Conservation (phyloP, 2,329 filamentous ascomycete genomes). For the Monosporascus ibericus region DNA sequence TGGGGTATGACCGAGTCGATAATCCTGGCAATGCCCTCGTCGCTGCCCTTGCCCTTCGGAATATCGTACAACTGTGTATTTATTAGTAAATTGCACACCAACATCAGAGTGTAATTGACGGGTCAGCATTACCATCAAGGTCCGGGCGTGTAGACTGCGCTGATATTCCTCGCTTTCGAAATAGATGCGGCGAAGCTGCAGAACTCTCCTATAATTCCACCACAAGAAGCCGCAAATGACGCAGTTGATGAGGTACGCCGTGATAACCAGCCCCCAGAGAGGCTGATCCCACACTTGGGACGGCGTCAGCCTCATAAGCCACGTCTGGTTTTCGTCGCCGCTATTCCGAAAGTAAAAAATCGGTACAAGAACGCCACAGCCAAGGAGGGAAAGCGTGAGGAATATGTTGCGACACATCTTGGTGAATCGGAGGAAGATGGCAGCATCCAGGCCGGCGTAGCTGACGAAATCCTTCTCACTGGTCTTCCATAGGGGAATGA, state of each 20-base stretch:
- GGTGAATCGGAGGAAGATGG: slow-evolving; percentile 81
- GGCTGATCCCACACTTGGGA: slow-evolving; percentile 43
- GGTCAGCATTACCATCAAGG: slow-evolving; percentile 49
- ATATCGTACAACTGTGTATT: slow-evolving; percentile 73
- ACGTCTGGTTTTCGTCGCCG: slow-evolving; percentile 28
- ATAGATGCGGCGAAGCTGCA: slow-evolving; percentile 66
- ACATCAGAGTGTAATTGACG: not conserved
- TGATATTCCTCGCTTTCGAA: slow-evolving; percentile 87
- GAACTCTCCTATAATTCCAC: slow-evolving; percentile 78
- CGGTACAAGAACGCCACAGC: slow-evolving; percentile 73
- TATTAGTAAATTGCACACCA: not conserved
- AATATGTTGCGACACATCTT: slow-evolving; percentile 94
- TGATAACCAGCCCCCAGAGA: slow-evolving; percentile 54
- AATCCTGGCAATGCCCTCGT: slow-evolving; percentile 81
- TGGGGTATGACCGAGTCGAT: slow-evolving; percentile 75
- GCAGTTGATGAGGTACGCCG: slow-evolving; percentile 63
- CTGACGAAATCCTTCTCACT: slow-evolving; percentile 71
- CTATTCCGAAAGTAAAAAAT: slow-evolving; percentile 59
- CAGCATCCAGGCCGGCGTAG: slow-evolving; percentile 86
- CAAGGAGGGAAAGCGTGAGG: slow-evolving; percentile 62
- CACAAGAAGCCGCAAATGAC: slow-evolving; percentile 77
- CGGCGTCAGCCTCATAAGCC: slow-evolving; percentile 57
- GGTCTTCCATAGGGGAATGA: slow-evolving; percentile 69
- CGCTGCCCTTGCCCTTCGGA: slow-evolving; percentile 66
- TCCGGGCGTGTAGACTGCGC: slow-evolving; percentile 72